phyloP scores from a whole-genome alignment of 2,329 filamentous ascomycete species.

The Trichoderma citrinoviride region DNA sequence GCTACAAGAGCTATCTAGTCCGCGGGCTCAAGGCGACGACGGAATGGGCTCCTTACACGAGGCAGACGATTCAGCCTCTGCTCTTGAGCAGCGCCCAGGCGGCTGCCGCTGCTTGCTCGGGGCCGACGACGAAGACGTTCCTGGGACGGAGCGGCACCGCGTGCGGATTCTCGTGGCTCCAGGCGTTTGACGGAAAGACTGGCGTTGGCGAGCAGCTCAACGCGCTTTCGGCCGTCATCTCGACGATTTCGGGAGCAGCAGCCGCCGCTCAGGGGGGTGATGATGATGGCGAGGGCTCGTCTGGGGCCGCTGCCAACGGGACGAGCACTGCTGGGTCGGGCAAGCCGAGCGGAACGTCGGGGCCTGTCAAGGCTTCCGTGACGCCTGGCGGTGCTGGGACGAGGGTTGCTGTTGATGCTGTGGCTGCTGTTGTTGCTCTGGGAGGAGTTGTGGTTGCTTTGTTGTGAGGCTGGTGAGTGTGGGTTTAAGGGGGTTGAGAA shows the following conservation, averaged over 20 bases:
- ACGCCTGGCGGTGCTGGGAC: not conserved
- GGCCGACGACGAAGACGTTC: slow-evolving; percentile 42
- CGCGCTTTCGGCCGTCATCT: slow-evolving; percentile 54
- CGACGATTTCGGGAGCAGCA: not conserved
- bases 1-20: slow-evolving; percentile 59
- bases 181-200: slow-evolving; percentile 49
- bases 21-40: slow-evolving; percentile 53
- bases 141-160: slow-evolving; percentile 43
- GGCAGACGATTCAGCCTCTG: slow-evolving; percentile 46
- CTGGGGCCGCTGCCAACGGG: not conserved
- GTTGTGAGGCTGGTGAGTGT: not conserved
- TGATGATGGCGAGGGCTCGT: too few relatives aligned
- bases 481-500: too few relatives aligned
- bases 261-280: not conserved
- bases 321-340: not conserved
- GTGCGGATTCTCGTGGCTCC: slow-evolving; percentile 56
- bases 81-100: slow-evolving; percentile 51
- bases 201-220: slow-evolving; percentile 60
- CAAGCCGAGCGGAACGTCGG: not conserved
- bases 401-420: not conserved
- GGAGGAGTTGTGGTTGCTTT: not conserved
- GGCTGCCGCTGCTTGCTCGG: slow-evolving; percentile 52
- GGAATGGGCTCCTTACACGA: slow-evolving; percentile 53
- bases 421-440: not conserved
- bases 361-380: not conserved